Evolutionary conservation across 116 monocot genomes (phyloP).

Genomic region (Cymodocea nodosa): DNA sequence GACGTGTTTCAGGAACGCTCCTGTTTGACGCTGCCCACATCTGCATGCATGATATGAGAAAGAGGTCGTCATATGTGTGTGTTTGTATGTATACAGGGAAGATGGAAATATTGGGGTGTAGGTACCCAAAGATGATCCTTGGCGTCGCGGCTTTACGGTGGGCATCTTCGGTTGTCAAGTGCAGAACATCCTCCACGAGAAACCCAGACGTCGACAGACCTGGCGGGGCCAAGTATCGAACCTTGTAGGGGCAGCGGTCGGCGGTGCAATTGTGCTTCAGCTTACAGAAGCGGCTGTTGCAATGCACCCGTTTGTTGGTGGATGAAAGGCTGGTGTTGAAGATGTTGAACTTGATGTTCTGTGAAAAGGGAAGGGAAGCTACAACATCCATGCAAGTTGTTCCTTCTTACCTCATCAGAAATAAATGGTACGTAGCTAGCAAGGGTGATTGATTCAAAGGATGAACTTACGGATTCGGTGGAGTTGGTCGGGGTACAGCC

Average conservation of each 20-base stretch:
- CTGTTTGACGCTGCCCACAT: too few species aligned
- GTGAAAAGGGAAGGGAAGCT: too few species aligned
- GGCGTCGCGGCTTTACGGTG: slow-evolving; percentile 39
- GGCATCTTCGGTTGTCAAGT: slow-evolving; percentile 54
- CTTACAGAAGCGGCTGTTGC: slow-evolving; percentile 48
- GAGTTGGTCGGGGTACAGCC: slow-evolving; percentile 34
- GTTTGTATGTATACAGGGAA: too few species aligned
- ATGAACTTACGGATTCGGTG: neutral
- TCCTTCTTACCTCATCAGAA: too few species aligned
- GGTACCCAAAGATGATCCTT: slow-evolving; percentile 47
- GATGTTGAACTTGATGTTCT: slow-evolving; percentile 23
- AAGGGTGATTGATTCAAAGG: too few species aligned
- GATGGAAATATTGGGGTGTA: too few species aligned
- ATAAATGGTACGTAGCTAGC: too few species aligned
- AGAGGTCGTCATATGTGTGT: too few species aligned
- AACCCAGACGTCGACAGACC: slow-evolving; percentile 62
- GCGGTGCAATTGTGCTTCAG: slow-evolving; percentile 24
- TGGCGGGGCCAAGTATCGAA: slow-evolving; percentile 50
- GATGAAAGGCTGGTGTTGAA: slow-evolving; percentile 52
- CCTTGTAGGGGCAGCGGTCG: slow-evolving; percentile 43
- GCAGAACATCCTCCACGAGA: slow-evolving; percentile 64
- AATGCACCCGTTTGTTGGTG: slow-evolving; percentile 49
- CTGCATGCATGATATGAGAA: too few species aligned
- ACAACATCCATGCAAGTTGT: too few species aligned
- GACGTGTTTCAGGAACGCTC: too few species aligned